A percentile compares a stretch with the other conserved stretches of the same genome.
These are phyloP conservation scores for Backusella circina DNA, from an alignment of 192 early-diverging fungal genomes.

Conservation along the genomic window DNA sequence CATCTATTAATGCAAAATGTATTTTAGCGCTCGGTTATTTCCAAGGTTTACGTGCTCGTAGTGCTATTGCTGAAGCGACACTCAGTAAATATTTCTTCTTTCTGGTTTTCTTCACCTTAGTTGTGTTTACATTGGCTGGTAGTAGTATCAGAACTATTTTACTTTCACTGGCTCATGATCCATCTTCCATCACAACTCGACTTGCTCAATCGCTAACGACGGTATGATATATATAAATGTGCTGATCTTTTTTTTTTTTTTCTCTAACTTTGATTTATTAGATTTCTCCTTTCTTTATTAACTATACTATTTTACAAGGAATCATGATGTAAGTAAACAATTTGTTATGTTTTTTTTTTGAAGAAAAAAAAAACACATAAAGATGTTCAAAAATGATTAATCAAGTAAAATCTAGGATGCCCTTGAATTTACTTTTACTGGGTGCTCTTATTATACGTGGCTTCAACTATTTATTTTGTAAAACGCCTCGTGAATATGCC, in stretches of 20 bases:
- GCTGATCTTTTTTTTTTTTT: neutral
- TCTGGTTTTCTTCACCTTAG: conserved; percentile 67
- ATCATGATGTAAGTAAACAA: conserved; percentile 41
- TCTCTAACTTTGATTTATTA: conserved; percentile 9
- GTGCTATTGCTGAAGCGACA: conserved; percentile 30
- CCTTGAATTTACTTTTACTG: conserved; percentile 61
- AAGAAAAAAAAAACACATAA: neutral
- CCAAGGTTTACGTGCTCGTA: conserved; percentile 28
- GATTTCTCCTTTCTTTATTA: conserved; percentile 75
- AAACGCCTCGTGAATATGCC: conserved; percentile 72
- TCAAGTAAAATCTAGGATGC: conserved; percentile 30
- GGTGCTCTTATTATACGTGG: conserved; percentile 54
- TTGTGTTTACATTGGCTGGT: conserved; percentile 67
- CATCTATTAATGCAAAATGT: neutral
- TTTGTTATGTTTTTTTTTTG: neutral
- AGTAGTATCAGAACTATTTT: conserved; percentile 56
- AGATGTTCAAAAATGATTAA: neutral
- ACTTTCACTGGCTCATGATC: conserved; percentile 51
- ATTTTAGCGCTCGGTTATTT: conserved; percentile 26
- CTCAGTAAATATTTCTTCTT: conserved; percentile 63
- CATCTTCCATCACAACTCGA: conserved; percentile 47
- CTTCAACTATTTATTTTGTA: conserved; percentile 52
- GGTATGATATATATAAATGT: conserved; percentile 16
- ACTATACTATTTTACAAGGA: conserved; percentile 68
- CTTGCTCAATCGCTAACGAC: conserved; percentile 61